phyloP scores from a whole-genome alignment of 2,329 filamentous ascomycete genomes.

The Corinectria fuckeliana region DNA sequence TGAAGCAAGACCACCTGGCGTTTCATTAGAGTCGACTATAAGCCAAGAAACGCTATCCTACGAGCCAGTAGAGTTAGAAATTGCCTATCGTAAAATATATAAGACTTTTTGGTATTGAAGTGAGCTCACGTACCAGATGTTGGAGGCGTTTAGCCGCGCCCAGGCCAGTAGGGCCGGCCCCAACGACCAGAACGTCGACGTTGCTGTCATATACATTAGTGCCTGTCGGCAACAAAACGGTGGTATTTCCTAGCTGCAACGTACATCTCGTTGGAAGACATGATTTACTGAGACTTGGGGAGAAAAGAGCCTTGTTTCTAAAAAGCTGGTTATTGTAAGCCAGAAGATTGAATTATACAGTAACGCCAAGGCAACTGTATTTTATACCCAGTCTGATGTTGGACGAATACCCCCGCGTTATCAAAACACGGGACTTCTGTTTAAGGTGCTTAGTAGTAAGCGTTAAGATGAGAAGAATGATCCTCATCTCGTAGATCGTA shows the following conservation, averaged over 20 bases:
- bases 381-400: background rate
- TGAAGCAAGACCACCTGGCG: conserved; percentile 91
- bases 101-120: background rate
- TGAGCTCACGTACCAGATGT: conserved; percentile 75
- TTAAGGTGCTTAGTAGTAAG: background rate
- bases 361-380: background rate
- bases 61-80: conserved; percentile 27
- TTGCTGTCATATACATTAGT: conserved; percentile 60
- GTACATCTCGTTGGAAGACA: conserved; percentile 1
- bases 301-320: background rate
- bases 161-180: conserved; percentile 94
- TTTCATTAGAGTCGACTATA: conserved; percentile 91
- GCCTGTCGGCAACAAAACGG: background rate
- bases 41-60: conserved; percentile 94
- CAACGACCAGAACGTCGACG: conserved; percentile 97
- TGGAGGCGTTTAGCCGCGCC: conserved; percentile 97
- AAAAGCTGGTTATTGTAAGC: background rate
- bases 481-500: background rate
- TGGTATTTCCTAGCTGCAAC: background rate
- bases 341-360: background rate
- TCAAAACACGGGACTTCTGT: background rate
- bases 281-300: background rate
- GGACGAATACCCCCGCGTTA: background rate
- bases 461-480: background rate
- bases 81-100: background rate